Evolutionary conservation across 306 rosid species (phyloP).

Genomic region (Macrotyloma uniflorum): DNA sequence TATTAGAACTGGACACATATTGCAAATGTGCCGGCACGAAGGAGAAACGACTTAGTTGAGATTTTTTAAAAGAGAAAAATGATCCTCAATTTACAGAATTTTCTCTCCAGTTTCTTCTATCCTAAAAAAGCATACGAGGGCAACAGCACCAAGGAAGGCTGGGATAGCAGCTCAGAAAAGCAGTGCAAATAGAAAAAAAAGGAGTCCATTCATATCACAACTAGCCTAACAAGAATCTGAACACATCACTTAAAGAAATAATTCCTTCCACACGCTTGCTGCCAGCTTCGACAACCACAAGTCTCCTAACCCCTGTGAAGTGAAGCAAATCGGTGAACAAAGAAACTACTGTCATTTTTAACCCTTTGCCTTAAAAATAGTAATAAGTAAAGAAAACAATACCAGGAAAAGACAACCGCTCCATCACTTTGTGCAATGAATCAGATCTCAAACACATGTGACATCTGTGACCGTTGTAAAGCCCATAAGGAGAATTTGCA

Average conservation of each 20-base stretch:
- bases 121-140: conserved; percentile 42
- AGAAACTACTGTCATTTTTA: neutral
- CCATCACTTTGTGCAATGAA: conserved; percentile 78
- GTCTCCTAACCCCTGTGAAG: conserved; percentile 76
- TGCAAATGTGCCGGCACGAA: conserved; percentile 57
- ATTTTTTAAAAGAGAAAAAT: conserved; percentile 38
- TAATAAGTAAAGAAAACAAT: conserved; percentile 32
- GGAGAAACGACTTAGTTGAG: conserved; percentile 39
- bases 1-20: conserved; percentile 53
- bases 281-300: conserved; percentile 89
- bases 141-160: conserved; percentile 39
- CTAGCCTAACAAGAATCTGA: conserved; percentile 76
- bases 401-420: conserved; percentile 80
- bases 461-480: conserved; percentile 64
- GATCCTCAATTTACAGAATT: conserved; percentile 66
- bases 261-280: conserved; percentile 92
- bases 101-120: conserved; percentile 55
- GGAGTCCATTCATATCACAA: conserved; percentile 32
- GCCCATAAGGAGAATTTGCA: conserved; percentile 56
- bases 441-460: conserved; percentile 90
- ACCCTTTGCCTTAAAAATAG: neutral
- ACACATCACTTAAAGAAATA: conserved; percentile 76
- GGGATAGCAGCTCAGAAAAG: conserved; percentile 41
- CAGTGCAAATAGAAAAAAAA: conserved; percentile 30
- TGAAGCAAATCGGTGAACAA: conserved; percentile 28